Percentiles rank a stretch among this genome's conserved stretches.
Evolutionary conservation across 352 stramenopile species (phyloP).

Genomic region (Globisporangium viniferum): DNA sequence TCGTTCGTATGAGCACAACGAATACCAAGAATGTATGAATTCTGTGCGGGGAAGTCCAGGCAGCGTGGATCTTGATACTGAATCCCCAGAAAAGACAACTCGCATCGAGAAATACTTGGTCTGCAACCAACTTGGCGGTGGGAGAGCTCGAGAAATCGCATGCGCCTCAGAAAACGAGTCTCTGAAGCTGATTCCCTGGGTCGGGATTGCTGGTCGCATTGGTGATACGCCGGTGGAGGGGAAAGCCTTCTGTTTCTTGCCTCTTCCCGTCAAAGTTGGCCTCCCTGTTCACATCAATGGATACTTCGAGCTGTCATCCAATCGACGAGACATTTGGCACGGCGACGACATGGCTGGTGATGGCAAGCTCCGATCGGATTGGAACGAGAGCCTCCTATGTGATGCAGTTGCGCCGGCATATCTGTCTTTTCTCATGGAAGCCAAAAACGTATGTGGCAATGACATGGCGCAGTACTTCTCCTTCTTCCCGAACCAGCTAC

Average conservation of each 20-base stretch:
- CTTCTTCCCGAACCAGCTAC: constrained; percentile 53
- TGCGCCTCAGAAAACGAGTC: constrained; percentile 59
- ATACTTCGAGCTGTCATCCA: constrained; percentile 93
- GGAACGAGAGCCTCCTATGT: constrained; percentile 61
- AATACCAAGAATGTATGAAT: constrained; percentile 6
- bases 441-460: constrained; percentile 35
- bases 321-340: constrained; percentile 82
- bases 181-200: constrained; percentile 88
- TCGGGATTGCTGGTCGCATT: constrained; percentile 79
- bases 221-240: constrained; percentile 41
- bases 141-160: constrained; percentile 72
- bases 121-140: constrained; percentile 87
- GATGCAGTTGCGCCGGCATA: constrained; percentile 81
- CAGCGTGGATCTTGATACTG: background rate
- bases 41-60: background rate
- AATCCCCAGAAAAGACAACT: constrained; percentile 6
- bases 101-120: constrained; percentile 61
- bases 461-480: constrained; percentile 37
- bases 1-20: constrained; percentile 28
- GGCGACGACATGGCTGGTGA: constrained; percentile 81
- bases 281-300: constrained; percentile 91
- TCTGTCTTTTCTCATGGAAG: constrained; percentile 57
- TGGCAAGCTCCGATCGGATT: constrained; percentile 73
- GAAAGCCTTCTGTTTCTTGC: constrained; percentile 91
- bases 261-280: constrained; percentile 86